Evolutionary conservation across 192 early-diverging fungal genomes (phyloP).

Genomic region (Backusella parvicylindrica): DNA sequence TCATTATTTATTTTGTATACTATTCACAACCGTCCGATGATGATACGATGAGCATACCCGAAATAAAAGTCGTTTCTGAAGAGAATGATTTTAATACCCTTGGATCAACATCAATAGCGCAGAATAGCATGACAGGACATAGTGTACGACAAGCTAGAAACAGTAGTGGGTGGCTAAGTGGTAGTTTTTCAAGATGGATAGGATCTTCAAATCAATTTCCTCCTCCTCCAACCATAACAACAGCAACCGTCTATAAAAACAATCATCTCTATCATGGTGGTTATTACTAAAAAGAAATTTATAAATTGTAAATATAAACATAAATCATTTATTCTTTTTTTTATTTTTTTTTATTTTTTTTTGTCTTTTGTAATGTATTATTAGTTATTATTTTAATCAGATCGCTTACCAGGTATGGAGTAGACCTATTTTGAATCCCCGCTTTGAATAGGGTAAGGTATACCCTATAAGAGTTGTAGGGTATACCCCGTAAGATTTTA

Average conservation of each 20-base stretch:
- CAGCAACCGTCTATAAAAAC: not conserved
- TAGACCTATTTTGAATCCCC: too few relatives aligned
- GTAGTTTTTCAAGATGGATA: not conserved
- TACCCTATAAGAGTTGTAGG: too few relatives aligned
- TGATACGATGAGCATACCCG: not conserved
- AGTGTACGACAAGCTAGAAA: not conserved
- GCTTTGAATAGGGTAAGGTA: too few relatives aligned
- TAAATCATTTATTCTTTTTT: not conserved
- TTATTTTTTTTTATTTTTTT: not conserved
- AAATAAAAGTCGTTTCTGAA: not conserved
- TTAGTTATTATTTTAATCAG: not conserved
- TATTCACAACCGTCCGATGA: constrained; percentile 10
- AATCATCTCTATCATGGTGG: not conserved
- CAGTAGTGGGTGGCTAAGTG: not conserved
- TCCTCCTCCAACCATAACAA: not conserved
- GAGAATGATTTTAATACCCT: not conserved
- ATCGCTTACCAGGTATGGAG: too few relatives aligned
- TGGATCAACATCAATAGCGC: not conserved
- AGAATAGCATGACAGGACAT: not conserved
- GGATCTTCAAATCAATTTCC: not conserved
- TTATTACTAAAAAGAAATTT: not conserved
- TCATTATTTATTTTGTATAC: constrained; percentile 33
- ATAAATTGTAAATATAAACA: not conserved
- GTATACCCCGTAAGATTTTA: too few relatives aligned
- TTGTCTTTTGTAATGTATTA: not conserved